Evolutionary conservation across 1,284 basidiomycete species (phyloP).

Genomic region (Cerrena zonata): DNA sequence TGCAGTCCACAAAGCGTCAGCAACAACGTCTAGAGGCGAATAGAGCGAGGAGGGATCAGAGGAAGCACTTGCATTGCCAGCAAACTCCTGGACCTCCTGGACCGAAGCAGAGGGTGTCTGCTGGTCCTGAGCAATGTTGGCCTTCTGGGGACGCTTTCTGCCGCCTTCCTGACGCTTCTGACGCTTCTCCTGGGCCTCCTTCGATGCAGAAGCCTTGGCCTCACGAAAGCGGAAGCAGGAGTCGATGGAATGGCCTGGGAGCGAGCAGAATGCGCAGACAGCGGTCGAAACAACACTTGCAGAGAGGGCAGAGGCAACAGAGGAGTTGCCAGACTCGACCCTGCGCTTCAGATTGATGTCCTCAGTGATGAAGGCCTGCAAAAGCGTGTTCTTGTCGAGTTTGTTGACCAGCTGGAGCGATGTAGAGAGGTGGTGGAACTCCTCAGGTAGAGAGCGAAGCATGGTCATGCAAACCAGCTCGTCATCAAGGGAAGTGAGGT

Average conservation of each 20-base stretch:
- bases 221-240: not conserved
- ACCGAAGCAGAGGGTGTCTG: not conserved
- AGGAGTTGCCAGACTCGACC: not conserved
- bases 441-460: conserved; percentile 10
- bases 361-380: conserved; percentile 20
- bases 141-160: not conserved
- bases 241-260: not conserved
- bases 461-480: conserved; percentile 17
- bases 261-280: not conserved
- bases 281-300: not conserved
- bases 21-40: conserved; percentile 16
- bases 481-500: conserved; percentile 20
- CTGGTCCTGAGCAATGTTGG: not conserved
- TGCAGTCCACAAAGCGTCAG: conserved; percentile 25
- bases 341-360: conserved; percentile 11
- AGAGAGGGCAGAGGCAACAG: not conserved
- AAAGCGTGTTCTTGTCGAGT: conserved; percentile 19
- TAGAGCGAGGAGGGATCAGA: conserved; percentile 1
- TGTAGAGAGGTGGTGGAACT: conserved; percentile 17
- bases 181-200: not conserved
- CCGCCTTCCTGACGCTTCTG: conserved; percentile 1
- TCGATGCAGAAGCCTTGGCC: not conserved
- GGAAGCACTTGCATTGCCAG: not conserved
- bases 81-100: not conserved
- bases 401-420: conserved; percentile 20